A percentile compares a stretch with the other conserved stretches of the same genome.
Evolutionary conservation across 108 stramenopile species (phyloP).

Genomic region (Cyclotella choctawhatcheeana): DNA sequence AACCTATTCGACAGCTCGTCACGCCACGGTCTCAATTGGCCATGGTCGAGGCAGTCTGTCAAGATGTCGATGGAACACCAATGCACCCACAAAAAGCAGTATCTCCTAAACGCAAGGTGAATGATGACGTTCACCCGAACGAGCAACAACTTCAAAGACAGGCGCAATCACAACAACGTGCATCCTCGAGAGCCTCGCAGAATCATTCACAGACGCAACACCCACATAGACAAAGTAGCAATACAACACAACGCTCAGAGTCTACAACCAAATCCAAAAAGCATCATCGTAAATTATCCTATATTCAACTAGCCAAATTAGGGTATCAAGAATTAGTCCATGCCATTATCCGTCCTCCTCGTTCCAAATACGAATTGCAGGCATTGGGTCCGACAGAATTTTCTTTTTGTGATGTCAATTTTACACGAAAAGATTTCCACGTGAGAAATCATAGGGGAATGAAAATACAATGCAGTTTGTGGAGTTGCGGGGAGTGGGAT

Average conservation of each 20-base stretch:
- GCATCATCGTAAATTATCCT: conserved; percentile 4
- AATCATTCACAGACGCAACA: not conserved
- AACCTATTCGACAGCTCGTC: conserved; percentile 2
- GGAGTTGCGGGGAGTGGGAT: conserved; percentile 28
- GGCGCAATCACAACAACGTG: not conserved
- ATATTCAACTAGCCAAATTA: conserved; percentile 70
- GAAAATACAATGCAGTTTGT: conserved; percentile 44
- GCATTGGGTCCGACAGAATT: conserved; percentile 74
- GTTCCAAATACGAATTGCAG: conserved; percentile 76
- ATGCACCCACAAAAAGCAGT: not conserved
- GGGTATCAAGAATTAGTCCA: conserved; percentile 95
- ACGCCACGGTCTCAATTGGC: conserved; percentile 8
- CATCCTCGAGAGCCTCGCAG: not conserved
- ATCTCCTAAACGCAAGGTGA: not conserved
- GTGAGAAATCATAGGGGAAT: conserved; percentile 46
- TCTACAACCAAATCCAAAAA: not conserved
- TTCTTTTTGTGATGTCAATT: conserved; percentile 41
- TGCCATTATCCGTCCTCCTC: conserved; percentile 98
- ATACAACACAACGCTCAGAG: not conserved
- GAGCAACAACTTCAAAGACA: not conserved
- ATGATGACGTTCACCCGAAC: not conserved
- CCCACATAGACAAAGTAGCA: not conserved
- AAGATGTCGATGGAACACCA: not conserved
- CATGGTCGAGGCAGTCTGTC: conserved; percentile 20
- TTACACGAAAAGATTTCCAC: conserved; percentile 42